Evolutionary conservation across 805 yeast species (phyloP).

Genomic region (Candida caryicola): DNA sequence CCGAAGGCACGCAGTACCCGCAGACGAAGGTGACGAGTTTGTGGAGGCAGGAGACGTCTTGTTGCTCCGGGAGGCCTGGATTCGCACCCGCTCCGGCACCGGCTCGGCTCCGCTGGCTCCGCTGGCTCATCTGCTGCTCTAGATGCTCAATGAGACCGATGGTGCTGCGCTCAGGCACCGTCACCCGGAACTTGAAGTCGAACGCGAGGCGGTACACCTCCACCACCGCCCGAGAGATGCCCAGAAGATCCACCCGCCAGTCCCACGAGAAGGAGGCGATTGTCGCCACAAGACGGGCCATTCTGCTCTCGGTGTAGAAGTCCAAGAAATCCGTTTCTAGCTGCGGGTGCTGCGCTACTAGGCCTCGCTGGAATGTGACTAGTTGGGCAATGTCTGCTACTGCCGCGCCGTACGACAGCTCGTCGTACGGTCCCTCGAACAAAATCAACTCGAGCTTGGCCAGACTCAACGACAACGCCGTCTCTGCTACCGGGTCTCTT

Average conservation of each 20-base stretch:
- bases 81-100: no score
- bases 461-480: background rate
- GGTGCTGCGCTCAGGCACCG: background rate
- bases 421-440: background rate
- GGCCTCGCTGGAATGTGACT: background rate
- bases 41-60: no score
- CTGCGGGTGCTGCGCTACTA: background rate
- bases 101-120: no score
- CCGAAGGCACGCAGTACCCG: background rate
- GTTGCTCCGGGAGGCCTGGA: no score
- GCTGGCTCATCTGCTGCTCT: no score
- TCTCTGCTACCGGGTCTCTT: no score
- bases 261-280: background rate
- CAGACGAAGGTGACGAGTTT: background rate
- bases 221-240: background rate
- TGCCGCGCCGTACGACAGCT: background rate
- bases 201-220: background rate
- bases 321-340: background rate
- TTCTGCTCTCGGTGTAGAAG: background rate
- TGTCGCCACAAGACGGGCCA: background rate
- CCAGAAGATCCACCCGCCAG: background rate
- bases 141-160: background rate
- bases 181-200: background rate
- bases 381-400: background rate
- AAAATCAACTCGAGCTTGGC: background rate